These are phyloP conservation scores for Ephemerocybe angulata DNA, from an alignment of 768 basidiomycete genomes.

Conservation along the genomic window DNA sequence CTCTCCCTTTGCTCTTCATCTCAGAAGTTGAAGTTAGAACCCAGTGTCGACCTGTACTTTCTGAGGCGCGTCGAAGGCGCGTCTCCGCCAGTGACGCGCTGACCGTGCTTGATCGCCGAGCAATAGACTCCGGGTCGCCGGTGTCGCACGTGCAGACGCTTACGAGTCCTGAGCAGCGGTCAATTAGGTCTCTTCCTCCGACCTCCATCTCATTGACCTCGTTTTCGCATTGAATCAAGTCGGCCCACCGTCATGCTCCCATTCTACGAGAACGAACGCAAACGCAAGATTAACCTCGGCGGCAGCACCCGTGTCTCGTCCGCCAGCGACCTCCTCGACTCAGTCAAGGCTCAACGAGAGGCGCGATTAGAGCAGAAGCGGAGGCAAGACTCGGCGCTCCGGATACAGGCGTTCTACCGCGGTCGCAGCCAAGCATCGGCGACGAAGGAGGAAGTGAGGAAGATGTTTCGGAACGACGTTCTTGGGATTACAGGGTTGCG, in stretches of 20 bases:
- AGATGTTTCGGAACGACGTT: constrained; percentile 49
- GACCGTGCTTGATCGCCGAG: too few species aligned
- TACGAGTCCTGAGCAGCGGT: too few species aligned
- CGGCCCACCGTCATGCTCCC: constrained; percentile 30
- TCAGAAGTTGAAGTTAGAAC: too few species aligned
- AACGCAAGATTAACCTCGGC: constrained; percentile 74
- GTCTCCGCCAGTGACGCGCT: too few species aligned
- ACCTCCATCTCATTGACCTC: too few species aligned
- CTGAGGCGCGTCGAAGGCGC: too few species aligned
- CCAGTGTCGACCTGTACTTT: too few species aligned
- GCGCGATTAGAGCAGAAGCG: constrained; percentile 55
- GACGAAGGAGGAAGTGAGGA: constrained; percentile 44
- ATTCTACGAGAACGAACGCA: constrained; percentile 49
- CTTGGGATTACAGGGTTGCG: constrained; percentile 55
- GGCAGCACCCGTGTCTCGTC: constrained; percentile 52
- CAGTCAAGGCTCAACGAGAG: constrained; percentile 56
- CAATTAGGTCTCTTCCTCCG: too few species aligned
- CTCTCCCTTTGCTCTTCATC: too few species aligned
- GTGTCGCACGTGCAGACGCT: too few species aligned
- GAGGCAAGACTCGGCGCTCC: constrained; percentile 53
- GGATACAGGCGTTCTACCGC: constrained; percentile 71
- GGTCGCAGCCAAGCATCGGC: constrained; percentile 40
- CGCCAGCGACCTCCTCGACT: constrained; percentile 54
- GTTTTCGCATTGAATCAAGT: too few species aligned
- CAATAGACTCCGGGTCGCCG: too few species aligned